These are phyloP conservation scores for Seminavis robusta DNA, from an alignment of 108 stramenopile species.

Conservation along the genomic window DNA sequence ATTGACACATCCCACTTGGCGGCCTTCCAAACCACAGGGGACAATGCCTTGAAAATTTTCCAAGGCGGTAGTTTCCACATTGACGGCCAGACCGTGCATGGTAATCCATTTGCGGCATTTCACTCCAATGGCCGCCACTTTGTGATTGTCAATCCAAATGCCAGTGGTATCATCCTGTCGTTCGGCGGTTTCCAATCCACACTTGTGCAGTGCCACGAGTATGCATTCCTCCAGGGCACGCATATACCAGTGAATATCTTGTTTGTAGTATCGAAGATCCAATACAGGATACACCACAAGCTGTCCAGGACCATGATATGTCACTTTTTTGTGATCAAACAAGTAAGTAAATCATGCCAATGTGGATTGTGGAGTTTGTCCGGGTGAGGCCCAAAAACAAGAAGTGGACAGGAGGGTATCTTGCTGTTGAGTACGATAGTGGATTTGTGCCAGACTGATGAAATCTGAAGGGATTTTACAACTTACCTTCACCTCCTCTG, in stretches of 20 bases:
- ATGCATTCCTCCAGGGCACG: conserved; percentile 89
- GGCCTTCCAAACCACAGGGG: conserved; percentile 79
- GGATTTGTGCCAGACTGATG: too few species aligned
- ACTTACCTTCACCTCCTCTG: conserved; percentile 96
- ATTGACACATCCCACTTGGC: conserved; percentile 73
- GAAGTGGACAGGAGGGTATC: too few species aligned
- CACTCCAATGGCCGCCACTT: conserved; percentile 92
- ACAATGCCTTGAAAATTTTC: conserved; percentile 74
- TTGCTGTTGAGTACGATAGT: too few species aligned
- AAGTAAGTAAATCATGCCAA: too few species aligned
- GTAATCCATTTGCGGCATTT: conserved; percentile 93
- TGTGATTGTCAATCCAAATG: conserved; percentile 87
- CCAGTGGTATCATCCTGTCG: conserved; percentile 74
- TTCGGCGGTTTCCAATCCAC: conserved; percentile 35
- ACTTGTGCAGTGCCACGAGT: conserved; percentile 54
- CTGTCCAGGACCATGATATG: conserved; percentile 98
- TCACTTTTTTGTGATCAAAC: too few species aligned
- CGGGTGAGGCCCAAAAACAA: too few species aligned
- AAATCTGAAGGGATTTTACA: too few species aligned
- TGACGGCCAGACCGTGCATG: conserved; percentile 96
- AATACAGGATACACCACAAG: conserved; percentile 93
- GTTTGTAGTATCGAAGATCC: conserved; percentile 81
- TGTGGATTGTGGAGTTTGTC: too few species aligned
- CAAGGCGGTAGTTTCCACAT: conserved; percentile 66
- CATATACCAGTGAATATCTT: conserved; percentile 98